Base-by-base conservation (phyloP, 805 yeast species). In the Starmerella stigmatis region DNA sequence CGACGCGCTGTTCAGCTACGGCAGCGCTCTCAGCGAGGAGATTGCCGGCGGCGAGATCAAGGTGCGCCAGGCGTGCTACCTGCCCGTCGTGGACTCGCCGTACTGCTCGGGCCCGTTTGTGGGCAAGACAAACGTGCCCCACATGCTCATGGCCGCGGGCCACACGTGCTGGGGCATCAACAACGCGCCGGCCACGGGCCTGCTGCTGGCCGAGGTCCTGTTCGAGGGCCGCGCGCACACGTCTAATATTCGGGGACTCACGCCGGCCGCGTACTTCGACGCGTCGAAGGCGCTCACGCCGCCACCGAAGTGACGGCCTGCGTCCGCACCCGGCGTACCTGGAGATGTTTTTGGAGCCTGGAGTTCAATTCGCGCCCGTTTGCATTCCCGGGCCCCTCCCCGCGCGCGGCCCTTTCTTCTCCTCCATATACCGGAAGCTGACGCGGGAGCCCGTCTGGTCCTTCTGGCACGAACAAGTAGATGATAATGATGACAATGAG, bases 151-250 rank as follows among this genome's bases (percentile, higher is more conserved):
- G 45, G 95, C 96, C 2, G 76, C 89, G 13, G 98, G 97, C 0
- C 98, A 89, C 64, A 82, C 95, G 13, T 92, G 97, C 65, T 89
- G 98, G 98, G 98, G 98, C 19, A 92, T 89, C 51, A 92, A 89
- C 66, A 89, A 92, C 63, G 96, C 96, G 0, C 96, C 96, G 1
- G 96, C 83, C 4, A 88, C 96, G 0, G 98, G 98, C n/a, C 78
- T 85, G 59, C 72, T 92, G 30, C 73, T 89, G 79, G 78, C 94
- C 52, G 97, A 89, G 64, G 58, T 89, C 44, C 63, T 89, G 37
- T 63, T 89, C 36, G 96, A 89, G 41, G 97, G 96, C 11, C 76
- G 75, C 52, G 81, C 81, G 8, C 70, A 64, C 29, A 75, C 85
- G 48, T 92, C 95, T 21, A 85, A 82, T 60, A 75, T 88, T 23